Evolutionary conservation across 306 rosid species (phyloP).

Genomic region (Alnus rubra): DNA sequence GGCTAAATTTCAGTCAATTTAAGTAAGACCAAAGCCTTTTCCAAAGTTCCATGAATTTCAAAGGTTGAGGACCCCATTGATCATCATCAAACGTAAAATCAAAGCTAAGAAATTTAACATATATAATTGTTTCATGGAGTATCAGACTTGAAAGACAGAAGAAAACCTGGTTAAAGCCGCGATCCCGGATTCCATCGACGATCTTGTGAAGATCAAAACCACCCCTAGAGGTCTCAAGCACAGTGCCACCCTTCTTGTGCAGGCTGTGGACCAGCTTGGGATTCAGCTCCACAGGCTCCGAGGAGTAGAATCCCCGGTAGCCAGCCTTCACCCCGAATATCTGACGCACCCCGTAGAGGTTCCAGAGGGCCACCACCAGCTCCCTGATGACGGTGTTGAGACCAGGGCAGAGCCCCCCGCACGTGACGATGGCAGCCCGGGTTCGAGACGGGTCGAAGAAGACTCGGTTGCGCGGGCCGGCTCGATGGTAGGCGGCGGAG

Average conservation of each 20-base stretch:
- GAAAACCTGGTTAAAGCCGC: conserved; percentile 67
- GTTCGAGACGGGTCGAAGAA: conserved; percentile 28
- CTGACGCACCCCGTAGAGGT: conserved; percentile 68
- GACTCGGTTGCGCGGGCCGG: conserved; percentile 47
- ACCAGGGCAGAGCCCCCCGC: conserved; percentile 79
- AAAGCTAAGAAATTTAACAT: not conserved
- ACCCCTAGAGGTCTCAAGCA: conserved; percentile 77
- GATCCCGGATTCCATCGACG: conserved; percentile 62
- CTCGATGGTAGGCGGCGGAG: conserved; percentile 26
- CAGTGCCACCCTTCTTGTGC: conserved; percentile 75
- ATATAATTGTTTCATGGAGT: not conserved
- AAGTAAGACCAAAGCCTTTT: not conserved
- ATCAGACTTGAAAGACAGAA: not conserved
- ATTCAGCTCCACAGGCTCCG: conserved; percentile 37
- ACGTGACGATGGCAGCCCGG: conserved; percentile 67
- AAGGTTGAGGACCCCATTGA: not conserved
- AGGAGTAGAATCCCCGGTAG: conserved; percentile 70
- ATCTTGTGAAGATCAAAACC: conserved; percentile 69
- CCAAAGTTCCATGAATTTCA: not conserved
- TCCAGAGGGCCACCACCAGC: conserved; percentile 67
- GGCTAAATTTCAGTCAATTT: not conserved
- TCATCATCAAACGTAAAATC: not conserved
- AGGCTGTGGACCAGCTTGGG: conserved; percentile 47
- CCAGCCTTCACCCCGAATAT: conserved; percentile 72
- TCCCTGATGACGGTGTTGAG: conserved; percentile 81